These are phyloP conservation scores for Septoria petroselini DNA, from an alignment of 2,329 filamentous ascomycete species.

Conservation along the genomic window DNA sequence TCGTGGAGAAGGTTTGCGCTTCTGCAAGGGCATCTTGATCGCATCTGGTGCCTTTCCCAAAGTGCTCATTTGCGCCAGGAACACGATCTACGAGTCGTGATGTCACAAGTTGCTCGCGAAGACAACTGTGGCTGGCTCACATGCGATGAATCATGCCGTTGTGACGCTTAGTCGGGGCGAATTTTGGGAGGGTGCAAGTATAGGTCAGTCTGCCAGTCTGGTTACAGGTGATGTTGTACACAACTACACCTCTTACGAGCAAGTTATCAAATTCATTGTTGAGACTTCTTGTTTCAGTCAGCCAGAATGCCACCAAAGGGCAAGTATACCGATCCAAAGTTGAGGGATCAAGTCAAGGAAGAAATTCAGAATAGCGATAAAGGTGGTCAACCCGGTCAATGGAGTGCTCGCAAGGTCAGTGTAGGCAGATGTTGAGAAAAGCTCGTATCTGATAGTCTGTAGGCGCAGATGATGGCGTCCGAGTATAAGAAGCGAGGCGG, in stretches of 20 bases:
- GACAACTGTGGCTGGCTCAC: slow-evolving; percentile 3
- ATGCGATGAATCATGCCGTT: slow-evolving; percentile 14
- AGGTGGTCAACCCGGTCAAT: slow-evolving; percentile 49
- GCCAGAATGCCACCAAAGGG: slow-evolving; percentile 45
- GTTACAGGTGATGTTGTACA: too few species aligned
- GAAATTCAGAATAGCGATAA: slow-evolving; percentile 48
- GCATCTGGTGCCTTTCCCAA: slow-evolving; percentile 1
- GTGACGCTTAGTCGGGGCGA: neutral
- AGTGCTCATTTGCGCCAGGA: slow-evolving; percentile 6
- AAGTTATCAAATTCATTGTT: neutral
- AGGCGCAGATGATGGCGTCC: slow-evolving; percentile 48
- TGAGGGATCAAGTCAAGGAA: slow-evolving; percentile 48
- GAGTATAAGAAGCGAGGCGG: slow-evolving; percentile 51
- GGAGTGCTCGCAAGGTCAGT: slow-evolving; percentile 47
- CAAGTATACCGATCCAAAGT: slow-evolving; percentile 49
- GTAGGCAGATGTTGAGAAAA: neutral
- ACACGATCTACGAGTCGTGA: slow-evolving; percentile 12
- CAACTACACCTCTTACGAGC: too few species aligned
- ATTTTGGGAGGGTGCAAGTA: neutral
- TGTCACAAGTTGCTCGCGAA: slow-evolving; percentile 17
- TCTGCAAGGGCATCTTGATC: slow-evolving; percentile 19
- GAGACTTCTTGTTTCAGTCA: neutral
- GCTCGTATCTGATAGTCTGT: neutral
- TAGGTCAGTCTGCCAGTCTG: too few species aligned
- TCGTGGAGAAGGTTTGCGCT: slow-evolving; percentile 16